Evolutionary conservation across 176 grass and related monocot genomes (phyloP).

Genomic region (Oryza australiensis): DNA sequence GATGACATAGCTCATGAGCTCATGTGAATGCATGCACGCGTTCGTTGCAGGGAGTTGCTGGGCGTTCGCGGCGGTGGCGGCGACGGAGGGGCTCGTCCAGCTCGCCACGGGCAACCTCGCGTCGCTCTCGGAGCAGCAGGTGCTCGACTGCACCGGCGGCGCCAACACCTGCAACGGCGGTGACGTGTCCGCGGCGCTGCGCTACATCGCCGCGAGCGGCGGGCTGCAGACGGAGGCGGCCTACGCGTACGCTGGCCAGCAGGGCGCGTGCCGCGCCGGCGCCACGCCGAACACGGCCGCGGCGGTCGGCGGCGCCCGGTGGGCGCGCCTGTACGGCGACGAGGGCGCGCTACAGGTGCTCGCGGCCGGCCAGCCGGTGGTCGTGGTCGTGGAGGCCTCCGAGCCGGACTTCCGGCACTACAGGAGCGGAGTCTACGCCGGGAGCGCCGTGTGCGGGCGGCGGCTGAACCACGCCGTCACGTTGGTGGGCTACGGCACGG

Average conservation of each 20-base stretch:
- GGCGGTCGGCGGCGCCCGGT: not conserved
- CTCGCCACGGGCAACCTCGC: slow-evolving; percentile 12
- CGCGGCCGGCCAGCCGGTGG: slow-evolving; percentile 46
- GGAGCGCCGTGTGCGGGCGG: slow-evolving; percentile 40
- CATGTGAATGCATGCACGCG: not conserved
- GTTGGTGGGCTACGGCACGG: slow-evolving; percentile 48
- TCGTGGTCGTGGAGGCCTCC: slow-evolving; percentile 45
- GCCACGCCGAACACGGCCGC: slow-evolving; percentile 15
- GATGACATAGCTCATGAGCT: not conserved
- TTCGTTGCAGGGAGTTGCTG: slow-evolving; percentile 29
- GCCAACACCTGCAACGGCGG: slow-evolving; percentile 41
- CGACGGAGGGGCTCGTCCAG: slow-evolving; percentile 20
- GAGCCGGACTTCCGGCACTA: slow-evolving; percentile 63
- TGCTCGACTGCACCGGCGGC: slow-evolving; percentile 24
- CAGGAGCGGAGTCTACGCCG: slow-evolving; percentile 44
- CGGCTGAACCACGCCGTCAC: slow-evolving; percentile 53
- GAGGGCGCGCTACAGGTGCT: slow-evolving; percentile 41
- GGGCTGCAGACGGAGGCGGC: slow-evolving; percentile 42
- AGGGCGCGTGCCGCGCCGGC: slow-evolving; percentile 37
- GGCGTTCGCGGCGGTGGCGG: slow-evolving; percentile 35
- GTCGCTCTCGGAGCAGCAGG: slow-evolving; percentile 28
- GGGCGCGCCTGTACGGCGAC: slow-evolving; percentile 15
- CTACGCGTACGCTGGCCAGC: slow-evolving; percentile 39
- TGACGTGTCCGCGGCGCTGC: slow-evolving; percentile 34
- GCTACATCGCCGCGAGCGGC: slow-evolving; percentile 41